Percentiles rank a stretch among this genome's conserved stretches.
phyloP scores from a whole-genome alignment of 139 green algal genomes.

The Pycnococcus provasolii region DNA sequence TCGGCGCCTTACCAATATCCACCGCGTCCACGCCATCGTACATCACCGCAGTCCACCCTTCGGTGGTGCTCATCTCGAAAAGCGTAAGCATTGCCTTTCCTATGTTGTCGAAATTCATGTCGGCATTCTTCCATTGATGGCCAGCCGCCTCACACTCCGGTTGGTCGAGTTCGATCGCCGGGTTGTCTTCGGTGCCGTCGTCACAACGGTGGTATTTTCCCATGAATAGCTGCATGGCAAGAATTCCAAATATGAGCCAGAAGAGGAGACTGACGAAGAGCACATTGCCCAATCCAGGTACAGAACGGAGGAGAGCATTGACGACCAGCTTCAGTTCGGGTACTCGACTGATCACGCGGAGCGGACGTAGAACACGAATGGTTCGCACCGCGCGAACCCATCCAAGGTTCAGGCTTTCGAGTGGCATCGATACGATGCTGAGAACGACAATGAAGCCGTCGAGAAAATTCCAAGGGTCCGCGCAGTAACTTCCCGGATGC shows the following conservation, averaged over 20 bases:
- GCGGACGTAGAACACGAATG: conserved; percentile 8
- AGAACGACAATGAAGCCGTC: conserved; percentile 29
- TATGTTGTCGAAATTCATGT: conserved; percentile 35
- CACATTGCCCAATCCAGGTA: conserved; percentile 29
- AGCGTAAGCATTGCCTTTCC: conserved; percentile 30
- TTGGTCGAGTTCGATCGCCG: no score
- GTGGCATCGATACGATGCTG: neutral
- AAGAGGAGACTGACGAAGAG: conserved; percentile 27
- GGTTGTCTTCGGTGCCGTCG: no score
- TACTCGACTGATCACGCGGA: conserved; percentile 10
- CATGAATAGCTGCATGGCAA: conserved; percentile 33
- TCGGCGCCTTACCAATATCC: neutral
- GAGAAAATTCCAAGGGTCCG: conserved; percentile 24
- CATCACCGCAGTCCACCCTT: conserved; percentile 33
- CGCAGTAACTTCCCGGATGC: conserved; percentile 2
- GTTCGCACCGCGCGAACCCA: conserved; percentile 20
- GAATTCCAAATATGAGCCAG: conserved; percentile 37
- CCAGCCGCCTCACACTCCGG: no score
- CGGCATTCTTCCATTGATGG: conserved; percentile 7
- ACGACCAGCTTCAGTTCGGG: conserved; percentile 28
- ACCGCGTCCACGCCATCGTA: conserved; percentile 28
- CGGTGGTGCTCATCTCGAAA: conserved; percentile 34
- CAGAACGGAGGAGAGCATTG: conserved; percentile 23
- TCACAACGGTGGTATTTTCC: no score
- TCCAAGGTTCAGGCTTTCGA: conserved; percentile 1